Evolutionary conservation across 139 green algal species (phyloP), one percentile per base, ranked within the genome.

Genomic region (Chlamydomonas urium): DNA sequence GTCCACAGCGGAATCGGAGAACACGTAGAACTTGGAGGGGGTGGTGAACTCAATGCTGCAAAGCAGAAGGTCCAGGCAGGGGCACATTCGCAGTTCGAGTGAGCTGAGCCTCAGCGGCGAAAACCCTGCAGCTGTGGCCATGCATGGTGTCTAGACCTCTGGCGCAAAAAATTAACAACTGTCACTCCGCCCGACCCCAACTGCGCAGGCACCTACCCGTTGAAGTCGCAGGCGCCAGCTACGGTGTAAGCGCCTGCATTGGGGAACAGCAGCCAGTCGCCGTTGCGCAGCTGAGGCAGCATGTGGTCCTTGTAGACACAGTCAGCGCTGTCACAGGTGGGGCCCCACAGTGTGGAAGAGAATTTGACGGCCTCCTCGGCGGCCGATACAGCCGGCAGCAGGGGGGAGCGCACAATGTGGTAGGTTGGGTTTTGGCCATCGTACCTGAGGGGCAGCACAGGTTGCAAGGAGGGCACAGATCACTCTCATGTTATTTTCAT

Each of bases 171-270:
- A n/a, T n/a, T n/a, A n/a, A n/a, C n/a, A n/a, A n/a, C n/a, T n/a
- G n/a, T n/a, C n/a, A n/a, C n/a, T n/a, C n/a, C n/a, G n/a, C n/a
- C n/a, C n/a, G n/a, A n/a, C n/a, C n/a, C n/a, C n/a, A n/a, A n/a
- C n/a, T n/a, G 53, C 6, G 17, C 53, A 31, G 29, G n/a, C n/a
- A 33, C 53, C 26, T 26, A 63, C 53, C 53, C 71, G 56, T 74
- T 96, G 77, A 95, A 96, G 74, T 91, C 83, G 66, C 81, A 92
- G 2, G 90, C 92, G 23, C 90, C 94, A 23, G 88, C 86, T 0
- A 93, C 73, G 1, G 93, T 97, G 85, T 98, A 98, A 2, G 94
- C 94, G 31, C 94, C 94, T 68, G 96, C 93, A 69, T 88, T 82
- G 29, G 88, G 80, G 79, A 97, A 98, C 56, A 93, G 73, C 56